phyloP scores from a whole-genome alignment of 495 filamentous ascomycete species.

The Penicillium salamii region DNA sequence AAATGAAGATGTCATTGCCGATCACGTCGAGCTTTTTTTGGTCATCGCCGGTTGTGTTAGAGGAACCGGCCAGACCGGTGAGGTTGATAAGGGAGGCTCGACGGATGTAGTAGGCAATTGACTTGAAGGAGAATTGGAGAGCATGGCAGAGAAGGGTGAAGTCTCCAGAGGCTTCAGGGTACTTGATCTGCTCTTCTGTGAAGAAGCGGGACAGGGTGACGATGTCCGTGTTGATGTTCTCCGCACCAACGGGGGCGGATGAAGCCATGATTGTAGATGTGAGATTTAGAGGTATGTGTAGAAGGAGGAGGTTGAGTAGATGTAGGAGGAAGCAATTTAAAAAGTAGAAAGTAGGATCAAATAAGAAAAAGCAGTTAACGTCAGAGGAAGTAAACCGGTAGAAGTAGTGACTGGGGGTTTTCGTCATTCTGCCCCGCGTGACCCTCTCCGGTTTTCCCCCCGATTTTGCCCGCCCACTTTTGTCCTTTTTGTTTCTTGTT shows the following conservation, averaged over 20 bases:
- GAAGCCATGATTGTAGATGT: slow-evolving; percentile 35
- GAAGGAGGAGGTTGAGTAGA: slow-evolving; percentile 1
- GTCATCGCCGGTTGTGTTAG: slow-evolving; percentile 94
- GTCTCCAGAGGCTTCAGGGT: slow-evolving; percentile 94
- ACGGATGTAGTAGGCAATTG: slow-evolving; percentile 98
- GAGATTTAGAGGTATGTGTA: background rate
- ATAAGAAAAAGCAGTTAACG: slow-evolving; percentile 2
- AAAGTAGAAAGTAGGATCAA: background rate
- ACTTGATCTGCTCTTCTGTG: slow-evolving; percentile 90
- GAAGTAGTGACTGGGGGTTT: slow-evolving; percentile 2
- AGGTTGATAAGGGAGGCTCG: slow-evolving; percentile 96
- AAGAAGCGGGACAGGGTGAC: slow-evolving; percentile 92
- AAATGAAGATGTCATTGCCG: slow-evolving; percentile 95
- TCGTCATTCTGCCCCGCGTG: slow-evolving; percentile 11
- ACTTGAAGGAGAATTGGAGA: slow-evolving; percentile 98
- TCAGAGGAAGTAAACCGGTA: slow-evolving; percentile 11
- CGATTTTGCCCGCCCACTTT: slow-evolving; percentile 1
- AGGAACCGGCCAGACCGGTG: slow-evolving; percentile 88
- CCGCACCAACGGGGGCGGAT: slow-evolving; percentile 47
- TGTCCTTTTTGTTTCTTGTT: too few relatives aligned
- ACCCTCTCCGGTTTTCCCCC: slow-evolving; percentile 8
- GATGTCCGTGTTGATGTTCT: slow-evolving; percentile 93
- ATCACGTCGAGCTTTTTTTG: slow-evolving; percentile 99
- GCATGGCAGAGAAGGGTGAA: slow-evolving; percentile 99
- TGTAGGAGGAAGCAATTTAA: background rate